Evolutionary conservation across 2,329 filamentous ascomycete genomes (phyloP).

Genomic region (Trichophyton benhamiae): DNA sequence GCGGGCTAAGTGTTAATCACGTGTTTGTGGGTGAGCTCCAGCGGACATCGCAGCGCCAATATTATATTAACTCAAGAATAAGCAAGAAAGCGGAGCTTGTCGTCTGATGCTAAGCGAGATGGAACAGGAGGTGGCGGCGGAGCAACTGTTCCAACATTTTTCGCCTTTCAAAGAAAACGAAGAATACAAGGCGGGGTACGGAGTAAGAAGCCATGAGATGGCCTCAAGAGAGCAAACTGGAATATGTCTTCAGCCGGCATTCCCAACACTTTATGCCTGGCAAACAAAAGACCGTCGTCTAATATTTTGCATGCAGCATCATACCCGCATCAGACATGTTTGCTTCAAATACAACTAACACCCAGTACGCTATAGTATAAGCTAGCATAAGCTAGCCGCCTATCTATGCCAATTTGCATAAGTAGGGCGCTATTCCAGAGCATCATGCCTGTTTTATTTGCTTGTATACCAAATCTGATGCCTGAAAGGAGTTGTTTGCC

Average conservation of each 20-base stretch:
- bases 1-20: no score
- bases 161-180: no score
- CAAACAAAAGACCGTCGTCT: neutral
- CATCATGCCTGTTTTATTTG: neutral
- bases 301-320: neutral
- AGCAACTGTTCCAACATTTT: no score
- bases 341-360: neutral
- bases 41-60: no score
- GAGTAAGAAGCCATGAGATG: neutral
- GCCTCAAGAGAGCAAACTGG: neutral
- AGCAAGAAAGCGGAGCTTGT: no score
- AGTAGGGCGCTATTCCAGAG: neutral
- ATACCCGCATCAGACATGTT: neutral
- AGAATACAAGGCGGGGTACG: no score
- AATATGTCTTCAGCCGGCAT: neutral
- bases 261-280: neutral
- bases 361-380: neutral
- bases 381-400: neutral
- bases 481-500: neutral
- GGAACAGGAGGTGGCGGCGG: no score
- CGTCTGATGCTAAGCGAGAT: no score
- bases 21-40: no score
- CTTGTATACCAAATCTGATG: neutral
- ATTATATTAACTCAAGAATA: no score
- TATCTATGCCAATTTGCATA: neutral